Base-by-base conservation (phyloP, 2,329 filamentous ascomycete genomes). In the Sporothrix brunneoviolacea region DNA sequence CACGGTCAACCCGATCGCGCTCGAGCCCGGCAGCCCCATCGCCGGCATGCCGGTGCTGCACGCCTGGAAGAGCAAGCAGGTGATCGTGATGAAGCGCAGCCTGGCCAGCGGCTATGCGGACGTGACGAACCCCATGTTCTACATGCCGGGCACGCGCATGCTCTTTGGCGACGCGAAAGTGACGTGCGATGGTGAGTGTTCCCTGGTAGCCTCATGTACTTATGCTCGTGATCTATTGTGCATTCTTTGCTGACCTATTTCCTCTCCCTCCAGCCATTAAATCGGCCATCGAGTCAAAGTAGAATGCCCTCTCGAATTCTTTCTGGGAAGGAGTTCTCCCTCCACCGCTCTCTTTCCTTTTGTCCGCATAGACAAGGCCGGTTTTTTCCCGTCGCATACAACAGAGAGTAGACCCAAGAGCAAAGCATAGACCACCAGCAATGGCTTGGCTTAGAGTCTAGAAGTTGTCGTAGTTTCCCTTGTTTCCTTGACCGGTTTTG, bases 91-190 rank as follows among this genome's bases (percentile, higher is more conserved):
- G 90, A 95, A 95, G 77, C 75, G 90, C 53, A 84, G 89, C 45
- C 84, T 95, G 84, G 84, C 86, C 5, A 91, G 86, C 64, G 89
- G 89, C 55, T 95, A 95, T 66, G 86, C 90, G 18, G 89, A 95
- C 68, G 88, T 95, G 9, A 86, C 86, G 10, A 95, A 95, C 63
- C 89, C 90, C 1, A 91, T 95, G 88, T 93, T 94, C 68, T 93
- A 84, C 68, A 91, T 91, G 86, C 84, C 86, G 4, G 85, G 85
- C 46, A 90, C 89, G 2, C 87, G 85, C 70, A 95, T 95, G 90
- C 66, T 95, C 52, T 95, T 95, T 68, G 89, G 90, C 22, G 90
- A 95, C 70, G 90, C 90, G 18, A 91, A 88, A 70, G 77, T 80
- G 53, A 86, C 84, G 53, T 91, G 87, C 62, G 88, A 93, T 71